Base-by-base conservation (phyloP, 73 alveolate species). In the Urostyla sp. region DNA sequence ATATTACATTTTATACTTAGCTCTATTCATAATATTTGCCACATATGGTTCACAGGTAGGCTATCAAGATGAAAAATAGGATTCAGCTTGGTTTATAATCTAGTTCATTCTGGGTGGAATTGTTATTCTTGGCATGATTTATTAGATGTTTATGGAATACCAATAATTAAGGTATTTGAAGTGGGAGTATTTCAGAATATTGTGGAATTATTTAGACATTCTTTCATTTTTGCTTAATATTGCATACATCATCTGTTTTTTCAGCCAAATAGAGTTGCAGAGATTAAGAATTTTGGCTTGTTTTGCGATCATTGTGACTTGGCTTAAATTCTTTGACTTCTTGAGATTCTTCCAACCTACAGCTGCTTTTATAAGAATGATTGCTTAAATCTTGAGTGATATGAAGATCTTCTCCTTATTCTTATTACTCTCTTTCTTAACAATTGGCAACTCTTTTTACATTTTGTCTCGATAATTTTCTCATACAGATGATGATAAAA, bases 321-420 rank as follows among this genome's bases (percentile, higher is more conserved):
- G 86, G 87, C 40, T 55, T 36, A 82, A 60, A 30, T 59, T 82
- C 0, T 38, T 82, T 15, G 53, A 72, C 43, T 50, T 82, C 24
- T 57, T 74, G 5, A 49, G 91, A 55, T 20, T 82, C 15, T 82
- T 82, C 43, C 51, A 46, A 18, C 61, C 67, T 34, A 82, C 91
- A 5, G 91, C 91, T 11, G 73, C 73, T 37, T 32, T 82, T 0
- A 69, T 82, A 1, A 82, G 91, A 32, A 82, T 82, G 91, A 72
- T 82, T 30, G 77, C 48, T n/a, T 85, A 81, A 28, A 82, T 82
- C 10, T 10, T 26, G 18, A 72, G 30, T 26, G 86, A 82, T 32
- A 72, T 82, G 87, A 67, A 10, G 32, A 43, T 44, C 52, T 82
- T 82, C 73, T 44, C 69, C 32, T 27, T 49, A 0, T 57, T 75